Evolutionary conservation across 257 asterid species (phyloP), one percentile per base, ranked within the genome.

Genomic region (Ligustrum vulgare): DNA sequence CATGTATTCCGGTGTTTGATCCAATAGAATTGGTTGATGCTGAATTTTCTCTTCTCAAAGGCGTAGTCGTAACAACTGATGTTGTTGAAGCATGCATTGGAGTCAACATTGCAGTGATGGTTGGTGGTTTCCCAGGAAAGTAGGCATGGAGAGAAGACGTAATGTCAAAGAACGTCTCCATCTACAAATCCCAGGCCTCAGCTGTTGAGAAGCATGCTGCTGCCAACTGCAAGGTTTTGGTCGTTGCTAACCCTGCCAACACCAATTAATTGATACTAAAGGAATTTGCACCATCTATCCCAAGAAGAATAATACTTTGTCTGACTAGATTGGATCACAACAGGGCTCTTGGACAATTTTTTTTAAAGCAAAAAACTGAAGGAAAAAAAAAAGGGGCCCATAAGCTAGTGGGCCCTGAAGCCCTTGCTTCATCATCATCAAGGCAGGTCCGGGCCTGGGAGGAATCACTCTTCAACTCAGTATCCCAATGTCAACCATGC

Each of bases 101-200:
- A 73, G 96, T 93, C 77, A 91, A 81, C 8, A 68, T 93, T 76
- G 98, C 95, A 49, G 89, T 93, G 20, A 90, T 91, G 98, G 98
- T 93, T 80, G 98, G 97, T 77, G 98, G 98, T 3, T 93, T 93
- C 89, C 98, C 0, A 90, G 97, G 88, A 93, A 93, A 82, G 98
- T 91, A 81, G 97, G 98, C 64, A 93, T 93, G 97, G 97, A 93
- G 58, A 87, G 97, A 93, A 81, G 97, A 93, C 77, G 98, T 93
- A 68, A 93, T 93, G 98, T 77, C 98, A 13, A 93, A 93, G 89
- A 93, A 93, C 62, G 98, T 93, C 65, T 89, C 97, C 63, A 91
- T 93, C 74, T 93, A 93, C 91, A 91, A 93, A 84, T 83, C 98
- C 65, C 97, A 93, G 78, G 97, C 97, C 34, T 89, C 95, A 79